phyloP scores from a whole-genome alignment of 169 alveolate species.

The Plasmodium billcollinsi region DNA sequence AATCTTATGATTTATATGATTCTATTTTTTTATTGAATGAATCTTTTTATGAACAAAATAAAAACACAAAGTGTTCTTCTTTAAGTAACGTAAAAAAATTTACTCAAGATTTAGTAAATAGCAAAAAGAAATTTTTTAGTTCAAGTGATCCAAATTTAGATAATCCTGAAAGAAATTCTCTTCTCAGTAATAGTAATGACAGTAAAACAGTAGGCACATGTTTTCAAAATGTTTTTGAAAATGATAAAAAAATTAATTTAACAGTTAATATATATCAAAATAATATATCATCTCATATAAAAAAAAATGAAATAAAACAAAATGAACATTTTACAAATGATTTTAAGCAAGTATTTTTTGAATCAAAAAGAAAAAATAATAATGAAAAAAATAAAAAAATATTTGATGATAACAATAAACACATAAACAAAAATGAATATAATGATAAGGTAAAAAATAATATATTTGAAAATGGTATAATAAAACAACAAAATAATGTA shows the following conservation, averaged over 20 bases:
- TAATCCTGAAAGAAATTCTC: neutral
- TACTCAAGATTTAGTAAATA: conserved; percentile 49
- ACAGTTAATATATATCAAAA: neutral
- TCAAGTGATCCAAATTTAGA: neutral
- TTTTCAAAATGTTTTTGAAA: conserved; percentile 28
- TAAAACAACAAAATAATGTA: neutral
- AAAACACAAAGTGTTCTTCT: conserved; percentile 35
- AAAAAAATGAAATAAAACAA: neutral
- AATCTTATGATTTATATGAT: conserved; percentile 28
- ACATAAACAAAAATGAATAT: neutral
- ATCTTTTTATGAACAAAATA: conserved; percentile 36
- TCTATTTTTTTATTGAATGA: conserved; percentile 55
- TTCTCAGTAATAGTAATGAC: neutral
- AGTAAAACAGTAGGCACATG: conserved; percentile 12
- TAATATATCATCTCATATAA: neutral
- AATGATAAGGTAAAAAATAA: neutral
- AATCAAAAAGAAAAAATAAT: neutral
- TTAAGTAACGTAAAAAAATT: conserved; percentile 25
- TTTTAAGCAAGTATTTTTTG: too few relatives aligned
- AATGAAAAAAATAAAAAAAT: neutral
- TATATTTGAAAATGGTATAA: neutral
- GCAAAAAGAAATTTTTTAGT: conserved; percentile 9
- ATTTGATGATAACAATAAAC: neutral
- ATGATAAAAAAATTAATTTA: conserved; percentile 3
- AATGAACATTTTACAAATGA: too few relatives aligned